These are phyloP conservation scores for Fusarium incarnatum DNA, from an alignment of 2,329 filamentous ascomycete genomes.

Conservation along the genomic window DNA sequence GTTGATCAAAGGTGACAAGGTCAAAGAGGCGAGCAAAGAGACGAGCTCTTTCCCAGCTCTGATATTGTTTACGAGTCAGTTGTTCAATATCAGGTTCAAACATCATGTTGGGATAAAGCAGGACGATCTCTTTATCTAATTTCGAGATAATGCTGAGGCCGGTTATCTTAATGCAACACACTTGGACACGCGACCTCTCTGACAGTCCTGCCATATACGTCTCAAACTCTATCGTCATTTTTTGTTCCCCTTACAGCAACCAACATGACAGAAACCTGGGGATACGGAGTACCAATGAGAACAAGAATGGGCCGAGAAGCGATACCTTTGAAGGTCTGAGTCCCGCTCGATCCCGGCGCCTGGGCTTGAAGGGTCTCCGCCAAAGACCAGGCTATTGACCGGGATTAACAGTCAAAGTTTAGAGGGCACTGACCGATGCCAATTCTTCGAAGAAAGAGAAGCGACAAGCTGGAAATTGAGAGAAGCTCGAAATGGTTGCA, in stretches of 20 bases:
- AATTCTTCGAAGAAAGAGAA: neutral
- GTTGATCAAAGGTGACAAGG: neutral
- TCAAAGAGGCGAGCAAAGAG: neutral
- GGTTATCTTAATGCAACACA: neutral
- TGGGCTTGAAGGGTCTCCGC: constrained; percentile 34
- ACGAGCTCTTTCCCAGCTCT: neutral
- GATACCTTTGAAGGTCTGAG: constrained; percentile 31
- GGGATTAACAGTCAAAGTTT: constrained; percentile 32
- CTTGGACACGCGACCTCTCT: neutral
- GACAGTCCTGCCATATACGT: constrained; percentile 1
- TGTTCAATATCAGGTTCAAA: neutral
- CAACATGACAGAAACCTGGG: constrained; percentile 34
- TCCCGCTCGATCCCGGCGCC: constrained; percentile 31
- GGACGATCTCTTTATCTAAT: neutral
- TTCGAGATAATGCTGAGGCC: neutral
- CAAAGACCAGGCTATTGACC: constrained; percentile 18
- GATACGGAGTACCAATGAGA: constrained; percentile 48
- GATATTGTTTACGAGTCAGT: constrained; percentile 3
- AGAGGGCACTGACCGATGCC: constrained; percentile 7
- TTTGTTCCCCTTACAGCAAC: constrained; percentile 4
- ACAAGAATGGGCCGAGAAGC: constrained; percentile 43
- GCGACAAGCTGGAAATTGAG: neutral
- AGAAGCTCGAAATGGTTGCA: neutral
- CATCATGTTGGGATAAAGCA: neutral
- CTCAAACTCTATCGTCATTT: constrained; percentile 16